A percentile compares a stretch with the other conserved stretches of the same genome.
These are phyloP conservation scores for Aristolochia fimbriata DNA, from an alignment of 164 flowering plant species.

Conservation along the genomic window DNA sequence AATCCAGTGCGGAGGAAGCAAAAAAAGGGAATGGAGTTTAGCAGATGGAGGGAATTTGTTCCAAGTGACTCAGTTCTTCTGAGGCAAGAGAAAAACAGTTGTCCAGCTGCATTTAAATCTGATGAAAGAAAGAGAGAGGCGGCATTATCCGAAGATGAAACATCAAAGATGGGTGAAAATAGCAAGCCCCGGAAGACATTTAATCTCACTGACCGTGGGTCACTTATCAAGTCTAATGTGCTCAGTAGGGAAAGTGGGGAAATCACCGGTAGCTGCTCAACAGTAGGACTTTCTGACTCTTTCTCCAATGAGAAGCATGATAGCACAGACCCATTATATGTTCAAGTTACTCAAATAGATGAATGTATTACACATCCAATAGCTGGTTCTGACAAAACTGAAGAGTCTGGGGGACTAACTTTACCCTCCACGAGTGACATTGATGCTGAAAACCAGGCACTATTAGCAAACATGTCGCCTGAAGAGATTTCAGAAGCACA, in stretches of 20 bases:
- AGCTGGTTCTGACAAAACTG: background rate
- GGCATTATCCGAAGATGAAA: too few relatives aligned
- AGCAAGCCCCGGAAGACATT: too few relatives aligned
- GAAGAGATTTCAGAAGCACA: slow-evolving; percentile 78
- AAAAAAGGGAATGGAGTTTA: slow-evolving; percentile 51
- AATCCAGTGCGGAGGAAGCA: slow-evolving; percentile 51
- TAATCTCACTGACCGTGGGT: too few relatives aligned
- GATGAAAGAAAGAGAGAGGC: slow-evolving; percentile 7
- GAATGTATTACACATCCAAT: background rate
- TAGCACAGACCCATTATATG: background rate
- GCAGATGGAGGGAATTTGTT: slow-evolving; percentile 51
- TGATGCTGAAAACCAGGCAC: slow-evolving; percentile 74
- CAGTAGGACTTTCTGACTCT: background rate
- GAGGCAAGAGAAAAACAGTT: slow-evolving; percentile 4
- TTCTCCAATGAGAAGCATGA: background rate
- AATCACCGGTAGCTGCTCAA: too few relatives aligned
- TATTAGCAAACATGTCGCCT: slow-evolving; percentile 52
- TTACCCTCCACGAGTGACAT: slow-evolving; percentile 52
- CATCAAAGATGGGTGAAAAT: too few relatives aligned
- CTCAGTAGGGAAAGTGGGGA: too few relatives aligned
- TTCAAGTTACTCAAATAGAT: background rate
- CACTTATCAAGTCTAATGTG: too few relatives aligned
- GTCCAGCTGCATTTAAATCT: background rate
- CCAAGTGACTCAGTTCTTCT: slow-evolving; percentile 12
- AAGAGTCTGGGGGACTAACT: slow-evolving; percentile 15